Evolutionary conservation across 495 filamentous ascomycete species (phyloP).

Genomic region (Sordaria brevicollis): DNA sequence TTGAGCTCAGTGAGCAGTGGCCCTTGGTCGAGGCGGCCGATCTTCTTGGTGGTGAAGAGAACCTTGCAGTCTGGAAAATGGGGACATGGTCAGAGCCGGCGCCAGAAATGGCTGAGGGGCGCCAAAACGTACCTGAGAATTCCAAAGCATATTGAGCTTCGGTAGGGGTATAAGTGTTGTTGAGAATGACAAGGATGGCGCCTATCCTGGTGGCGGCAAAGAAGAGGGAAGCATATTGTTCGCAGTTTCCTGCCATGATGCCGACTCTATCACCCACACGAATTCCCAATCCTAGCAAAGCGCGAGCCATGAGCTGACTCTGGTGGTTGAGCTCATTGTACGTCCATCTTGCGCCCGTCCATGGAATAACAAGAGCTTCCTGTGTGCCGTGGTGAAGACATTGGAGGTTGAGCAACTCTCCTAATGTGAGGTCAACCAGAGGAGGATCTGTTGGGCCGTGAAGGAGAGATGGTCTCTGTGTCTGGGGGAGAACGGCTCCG

Average conservation of each 20-base stretch:
- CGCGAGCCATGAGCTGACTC: slow-evolving; percentile 46
- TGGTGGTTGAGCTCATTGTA: slow-evolving; percentile 54
- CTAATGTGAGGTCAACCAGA: slow-evolving; percentile 50
- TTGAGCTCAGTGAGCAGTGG: slow-evolving; percentile 43
- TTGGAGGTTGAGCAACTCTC: slow-evolving; percentile 52
- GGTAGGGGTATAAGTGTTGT: slow-evolving; percentile 59
- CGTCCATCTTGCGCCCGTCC: slow-evolving; percentile 57
- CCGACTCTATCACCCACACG: slow-evolving; percentile 54
- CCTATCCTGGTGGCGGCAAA: slow-evolving; percentile 59
- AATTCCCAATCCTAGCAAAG: slow-evolving; percentile 49
- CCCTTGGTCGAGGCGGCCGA: slow-evolving; percentile 45
- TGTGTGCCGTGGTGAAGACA: slow-evolving; percentile 47
- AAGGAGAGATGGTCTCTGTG: slow-evolving; percentile 40
- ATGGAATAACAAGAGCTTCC: slow-evolving; percentile 55
- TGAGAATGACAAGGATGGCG: slow-evolving; percentile 56
- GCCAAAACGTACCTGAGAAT: slow-evolving; percentile 42
- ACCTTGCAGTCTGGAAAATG: slow-evolving; percentile 40
- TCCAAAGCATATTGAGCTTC: slow-evolving; percentile 54
- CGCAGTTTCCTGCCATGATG: slow-evolving; percentile 64
- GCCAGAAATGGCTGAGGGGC: not conserved
- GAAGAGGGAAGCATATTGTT: slow-evolving; percentile 58
- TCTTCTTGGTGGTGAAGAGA: slow-evolving; percentile 53
- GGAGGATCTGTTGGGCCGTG: slow-evolving; percentile 49
- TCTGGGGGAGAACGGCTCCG: slow-evolving; percentile 16
- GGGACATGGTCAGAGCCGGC: not conserved